Conservation (phyloP, 2,329 filamentous ascomycete genomes). For the Venturia asperata region DNA sequence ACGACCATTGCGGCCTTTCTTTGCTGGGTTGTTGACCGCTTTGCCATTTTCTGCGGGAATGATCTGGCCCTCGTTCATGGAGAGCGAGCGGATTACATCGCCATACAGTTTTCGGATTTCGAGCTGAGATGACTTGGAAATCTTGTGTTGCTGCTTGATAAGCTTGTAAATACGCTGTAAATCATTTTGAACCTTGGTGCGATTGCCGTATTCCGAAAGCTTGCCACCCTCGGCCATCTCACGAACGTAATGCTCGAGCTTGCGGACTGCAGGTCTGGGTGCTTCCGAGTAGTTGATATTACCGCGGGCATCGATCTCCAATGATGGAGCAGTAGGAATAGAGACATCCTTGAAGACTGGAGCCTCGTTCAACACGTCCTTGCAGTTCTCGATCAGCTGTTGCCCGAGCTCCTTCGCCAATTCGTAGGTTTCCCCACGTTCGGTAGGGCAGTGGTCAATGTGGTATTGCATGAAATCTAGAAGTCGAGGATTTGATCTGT, state of each 20-base stretch:
- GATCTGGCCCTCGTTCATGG: slow-evolving; percentile 98
- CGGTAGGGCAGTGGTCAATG: slow-evolving; percentile 96
- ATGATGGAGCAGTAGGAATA: slow-evolving; percentile 83
- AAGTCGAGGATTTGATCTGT: slow-evolving; percentile 89
- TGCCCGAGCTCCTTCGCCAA: slow-evolving; percentile 92
- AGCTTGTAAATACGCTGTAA: slow-evolving; percentile 93
- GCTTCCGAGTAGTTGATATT: slow-evolving; percentile 89
- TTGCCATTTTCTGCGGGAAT: slow-evolving; percentile 80
- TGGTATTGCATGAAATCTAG: slow-evolving; percentile 99
- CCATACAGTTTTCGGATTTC: slow-evolving; percentile 95
- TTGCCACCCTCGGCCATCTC: slow-evolving; percentile 98
- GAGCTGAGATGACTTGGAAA: slow-evolving; percentile 90
- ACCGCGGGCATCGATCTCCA: slow-evolving; percentile 84
- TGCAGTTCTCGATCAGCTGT: slow-evolving; percentile 95
- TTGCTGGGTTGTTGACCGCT: slow-evolving; percentile 51
- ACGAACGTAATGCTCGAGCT: slow-evolving; percentile 95
- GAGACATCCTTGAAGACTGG: slow-evolving; percentile 96
- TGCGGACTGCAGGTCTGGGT: slow-evolving; percentile 80
- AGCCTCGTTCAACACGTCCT: slow-evolving; percentile 73
- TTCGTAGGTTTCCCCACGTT: slow-evolving; percentile 94
- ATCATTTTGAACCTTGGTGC: slow-evolving; percentile 96
- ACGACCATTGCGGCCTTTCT: slow-evolving; percentile 46
- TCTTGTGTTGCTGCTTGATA: slow-evolving; percentile 95
- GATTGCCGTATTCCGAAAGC: slow-evolving; percentile 96
- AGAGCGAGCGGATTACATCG: slow-evolving; percentile 86